Evolutionary conservation across 495 filamentous ascomycete genomes (phyloP), one percentile per base, ranked within the genome.

Genomic region (Penicillium chermesinum): DNA sequence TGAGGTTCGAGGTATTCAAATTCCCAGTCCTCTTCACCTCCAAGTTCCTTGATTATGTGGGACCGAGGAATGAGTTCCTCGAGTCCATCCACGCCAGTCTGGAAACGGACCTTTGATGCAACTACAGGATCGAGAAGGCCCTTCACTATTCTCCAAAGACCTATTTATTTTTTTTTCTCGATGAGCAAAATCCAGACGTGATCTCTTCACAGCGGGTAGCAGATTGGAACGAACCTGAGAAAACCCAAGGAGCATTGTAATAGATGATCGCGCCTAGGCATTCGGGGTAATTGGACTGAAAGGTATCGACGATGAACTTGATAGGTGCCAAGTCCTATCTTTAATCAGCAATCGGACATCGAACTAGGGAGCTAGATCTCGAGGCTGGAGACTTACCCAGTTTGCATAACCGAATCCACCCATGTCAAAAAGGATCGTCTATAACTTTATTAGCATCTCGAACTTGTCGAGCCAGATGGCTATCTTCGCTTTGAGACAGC

Each of bases 81-180:
- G 36, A 97, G 72, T 15, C 95, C 91, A 20, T 81, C 78, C 40
- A 79, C 61, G 49, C 74, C 86, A 55, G 83, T 88, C 39, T 87
- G 88, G 69, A 97, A 97, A 63, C 96, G 86, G 14, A 97, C 85
- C 61, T 96, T 97, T 51, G 79, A 75, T 32, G 93, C 94, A 19
- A 97, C 93, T 9, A 97, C 94, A 0, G 93, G 93, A 69, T 96
- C 91, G 38, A 97, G 81, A 86, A 90, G 95, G 50, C 87, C 88
- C 46, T 79, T 80, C 60, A 96, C 90, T 42, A 97, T 84, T 57
- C 81, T 88, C 90, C 84, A 87, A 49, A 88, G 81, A 7, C 82
- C 82, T 85, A 43, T 12, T 20, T n/a, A n/a, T n/a, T n/a, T n/a
- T n/a, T n/a, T n/a, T n/a, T n/a, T n/a, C n/a, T n/a, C n/a, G n/a